A percentile compares a stretch with the other conserved stretches of the same genome.
phyloP scores from a whole-genome alignment of 2,329 filamentous ascomycete genomes.

The Aureobasidium zeae region DNA sequence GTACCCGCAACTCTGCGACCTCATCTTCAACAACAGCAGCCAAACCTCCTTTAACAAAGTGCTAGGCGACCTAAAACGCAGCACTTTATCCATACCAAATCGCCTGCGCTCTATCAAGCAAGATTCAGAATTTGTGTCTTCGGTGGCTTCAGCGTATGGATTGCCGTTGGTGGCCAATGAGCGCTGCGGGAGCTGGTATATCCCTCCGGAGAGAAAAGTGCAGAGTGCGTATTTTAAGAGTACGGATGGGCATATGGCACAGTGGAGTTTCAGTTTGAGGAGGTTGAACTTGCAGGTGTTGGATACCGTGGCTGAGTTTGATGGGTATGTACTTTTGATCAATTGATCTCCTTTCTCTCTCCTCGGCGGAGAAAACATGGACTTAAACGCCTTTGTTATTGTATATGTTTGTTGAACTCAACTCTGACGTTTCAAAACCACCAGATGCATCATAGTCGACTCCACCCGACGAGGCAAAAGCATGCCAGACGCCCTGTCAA shows the following conservation, averaged over 20 bases:
- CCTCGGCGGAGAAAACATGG: not conserved
- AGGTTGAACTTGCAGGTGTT: constrained; percentile 78
- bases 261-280: constrained; percentile 83
- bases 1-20: constrained; percentile 23
- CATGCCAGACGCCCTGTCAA: constrained; percentile 92
- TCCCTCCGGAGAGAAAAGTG: constrained; percentile 53
- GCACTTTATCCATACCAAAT: constrained; percentile 70
- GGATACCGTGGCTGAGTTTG: constrained; percentile 52
- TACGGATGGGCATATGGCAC: constrained; percentile 83
- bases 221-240: constrained; percentile 93
- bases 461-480: constrained; percentile 86
- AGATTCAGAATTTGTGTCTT: constrained; percentile 65
- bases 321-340: constrained; percentile 47
- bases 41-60: constrained; percentile 56
- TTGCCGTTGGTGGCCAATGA: constrained; percentile 84
- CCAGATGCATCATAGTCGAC: constrained; percentile 73
- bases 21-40: constrained; percentile 47
- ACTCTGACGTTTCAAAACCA: constrained; percentile 1
- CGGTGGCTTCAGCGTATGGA: constrained; percentile 46
- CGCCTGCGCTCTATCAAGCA: constrained; percentile 67
- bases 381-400: not conserved
- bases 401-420: not conserved
- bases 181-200: constrained; percentile 93
- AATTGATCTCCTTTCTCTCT: not conserved
- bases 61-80: constrained; percentile 63